Conservation (phyloP, 1,284 basidiomycete genomes). For the Naganishia sp. region DNA sequence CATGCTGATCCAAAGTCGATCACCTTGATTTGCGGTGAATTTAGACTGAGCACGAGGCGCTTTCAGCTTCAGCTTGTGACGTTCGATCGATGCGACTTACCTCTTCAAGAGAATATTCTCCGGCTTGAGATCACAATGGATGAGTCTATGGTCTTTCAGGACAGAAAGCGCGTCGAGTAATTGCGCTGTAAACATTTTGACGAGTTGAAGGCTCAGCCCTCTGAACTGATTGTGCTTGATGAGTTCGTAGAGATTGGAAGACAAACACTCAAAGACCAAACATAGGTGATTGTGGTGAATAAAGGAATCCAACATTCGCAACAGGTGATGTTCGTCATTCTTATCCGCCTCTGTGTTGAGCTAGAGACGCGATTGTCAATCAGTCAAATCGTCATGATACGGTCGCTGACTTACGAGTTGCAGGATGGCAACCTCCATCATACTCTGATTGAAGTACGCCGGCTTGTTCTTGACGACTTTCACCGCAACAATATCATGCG, state of each 20-base stretch:
- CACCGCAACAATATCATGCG: slow-evolving; percentile 95
- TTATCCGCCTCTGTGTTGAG: slow-evolving; percentile 91
- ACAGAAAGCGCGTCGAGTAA: slow-evolving; percentile 88
- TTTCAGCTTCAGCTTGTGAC: no score
- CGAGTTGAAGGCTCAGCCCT: slow-evolving; percentile 91
- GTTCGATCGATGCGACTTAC: slow-evolving; percentile 58
- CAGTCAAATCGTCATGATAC: background rate
- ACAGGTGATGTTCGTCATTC: slow-evolving; percentile 92
- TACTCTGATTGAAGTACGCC: slow-evolving; percentile 98
- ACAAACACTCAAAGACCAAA: slow-evolving; percentile 95
- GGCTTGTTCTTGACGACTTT: slow-evolving; percentile 99
- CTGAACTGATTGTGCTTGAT: slow-evolving; percentile 99
- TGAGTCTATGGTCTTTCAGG: slow-evolving; percentile 90
- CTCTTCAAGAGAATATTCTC: slow-evolving; percentile 94
- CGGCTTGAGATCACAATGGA: slow-evolving; percentile 97
- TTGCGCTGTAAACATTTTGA: slow-evolving; percentile 97
- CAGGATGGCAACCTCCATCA: slow-evolving; percentile 99
- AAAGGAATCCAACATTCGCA: slow-evolving; percentile 92
- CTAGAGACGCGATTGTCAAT: slow-evolving; percentile 54
- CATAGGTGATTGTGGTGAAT: slow-evolving; percentile 96
- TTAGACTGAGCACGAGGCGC: slow-evolving; percentile 62
- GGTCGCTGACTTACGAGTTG: slow-evolving; percentile 69
- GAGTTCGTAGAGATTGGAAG: slow-evolving; percentile 96
- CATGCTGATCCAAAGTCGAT: slow-evolving; percentile 99
- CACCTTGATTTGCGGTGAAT: slow-evolving; percentile 97